A percentile compares a stretch with the other conserved stretches of the same genome.
phyloP scores from a whole-genome alignment of 164 flowering plant genomes.

The Houttuynia cordata region DNA sequence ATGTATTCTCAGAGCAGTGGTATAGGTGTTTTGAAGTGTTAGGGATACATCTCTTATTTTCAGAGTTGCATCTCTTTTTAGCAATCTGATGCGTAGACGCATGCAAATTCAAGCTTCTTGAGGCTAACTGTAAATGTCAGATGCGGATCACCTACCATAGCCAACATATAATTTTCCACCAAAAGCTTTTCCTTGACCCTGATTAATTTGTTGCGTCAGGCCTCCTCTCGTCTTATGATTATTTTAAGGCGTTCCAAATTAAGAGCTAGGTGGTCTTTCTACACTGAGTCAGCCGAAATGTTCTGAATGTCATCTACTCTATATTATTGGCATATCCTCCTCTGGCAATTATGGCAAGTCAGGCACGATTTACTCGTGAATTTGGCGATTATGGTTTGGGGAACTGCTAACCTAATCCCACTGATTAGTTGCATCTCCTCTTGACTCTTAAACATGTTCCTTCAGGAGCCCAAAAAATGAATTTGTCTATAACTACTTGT shows the following conservation, averaged over 20 bases:
- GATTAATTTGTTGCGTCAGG: not conserved
- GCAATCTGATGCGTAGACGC: not conserved
- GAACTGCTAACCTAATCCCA: slow-evolving; percentile 3
- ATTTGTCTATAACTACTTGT: slow-evolving; percentile 6
- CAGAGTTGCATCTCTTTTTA: not conserved
- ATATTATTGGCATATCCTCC: not conserved
- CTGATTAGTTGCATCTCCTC: slow-evolving; percentile 63
- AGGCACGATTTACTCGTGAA: not conserved
- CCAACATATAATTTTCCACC: not conserved
- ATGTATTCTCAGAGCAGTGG: not conserved
- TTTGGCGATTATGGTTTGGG: not conserved
- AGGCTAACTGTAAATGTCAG: not conserved
- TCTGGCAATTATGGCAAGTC: not conserved
- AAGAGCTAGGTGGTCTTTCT: too few species aligned
- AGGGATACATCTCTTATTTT: not conserved
- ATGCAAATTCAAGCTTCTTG: not conserved
- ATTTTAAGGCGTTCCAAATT: too few species aligned
- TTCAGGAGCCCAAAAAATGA: slow-evolving; percentile 11
- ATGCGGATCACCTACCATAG: not conserved
- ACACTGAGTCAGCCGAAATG: too few species aligned
- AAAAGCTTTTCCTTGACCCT: not conserved
- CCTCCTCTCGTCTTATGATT: not conserved
- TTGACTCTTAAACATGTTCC: slow-evolving; percentile 31
- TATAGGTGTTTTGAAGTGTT: not conserved
- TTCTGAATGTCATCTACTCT: not conserved